Conservation (phyloP, 2,329 filamentous ascomycete species). For the Ramularia collo-cygni region DNA sequence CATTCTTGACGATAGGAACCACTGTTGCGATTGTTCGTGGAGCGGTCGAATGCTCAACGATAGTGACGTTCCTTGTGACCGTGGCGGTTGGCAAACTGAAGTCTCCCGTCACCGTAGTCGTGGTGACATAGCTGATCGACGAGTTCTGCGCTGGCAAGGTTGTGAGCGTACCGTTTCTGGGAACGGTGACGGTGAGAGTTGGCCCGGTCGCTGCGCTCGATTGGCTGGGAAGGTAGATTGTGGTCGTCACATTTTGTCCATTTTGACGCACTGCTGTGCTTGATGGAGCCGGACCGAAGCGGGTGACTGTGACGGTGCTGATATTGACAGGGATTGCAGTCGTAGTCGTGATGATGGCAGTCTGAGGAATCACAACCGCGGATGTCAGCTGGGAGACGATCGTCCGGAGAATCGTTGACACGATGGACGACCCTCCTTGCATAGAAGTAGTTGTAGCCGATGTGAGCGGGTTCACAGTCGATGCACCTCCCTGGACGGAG, state of each 20-base stretch:
- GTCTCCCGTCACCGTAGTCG: constrained; percentile 5
- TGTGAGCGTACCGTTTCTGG: constrained; percentile 6
- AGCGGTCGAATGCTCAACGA: too few relatives aligned
- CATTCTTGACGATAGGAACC: too few relatives aligned
- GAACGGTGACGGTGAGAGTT: constrained; percentile 10
- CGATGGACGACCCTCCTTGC: background rate
- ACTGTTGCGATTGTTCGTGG: constrained; percentile 6
- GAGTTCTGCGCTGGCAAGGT: constrained; percentile 3
- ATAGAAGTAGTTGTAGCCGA: too few relatives aligned
- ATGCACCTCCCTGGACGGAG: too few relatives aligned
- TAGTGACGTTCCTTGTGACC: background rate
- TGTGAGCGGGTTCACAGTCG: too few relatives aligned
- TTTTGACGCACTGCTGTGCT: background rate
- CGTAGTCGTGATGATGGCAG: background rate
- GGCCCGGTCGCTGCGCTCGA: constrained; percentile 1
- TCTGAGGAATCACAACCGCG: background rate
- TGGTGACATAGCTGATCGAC: constrained; percentile 6
- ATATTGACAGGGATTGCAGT: background rate
- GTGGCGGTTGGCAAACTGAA: constrained; percentile 4
- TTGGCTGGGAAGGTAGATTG: background rate
- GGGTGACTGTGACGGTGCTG: background rate
- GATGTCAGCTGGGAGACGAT: background rate
- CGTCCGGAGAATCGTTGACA: background rate
- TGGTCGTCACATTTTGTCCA: constrained; percentile 1
- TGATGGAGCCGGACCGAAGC: background rate